Base-by-base conservation (phyloP, 306 rosid species). In the Cucurbita maxima region DNA sequence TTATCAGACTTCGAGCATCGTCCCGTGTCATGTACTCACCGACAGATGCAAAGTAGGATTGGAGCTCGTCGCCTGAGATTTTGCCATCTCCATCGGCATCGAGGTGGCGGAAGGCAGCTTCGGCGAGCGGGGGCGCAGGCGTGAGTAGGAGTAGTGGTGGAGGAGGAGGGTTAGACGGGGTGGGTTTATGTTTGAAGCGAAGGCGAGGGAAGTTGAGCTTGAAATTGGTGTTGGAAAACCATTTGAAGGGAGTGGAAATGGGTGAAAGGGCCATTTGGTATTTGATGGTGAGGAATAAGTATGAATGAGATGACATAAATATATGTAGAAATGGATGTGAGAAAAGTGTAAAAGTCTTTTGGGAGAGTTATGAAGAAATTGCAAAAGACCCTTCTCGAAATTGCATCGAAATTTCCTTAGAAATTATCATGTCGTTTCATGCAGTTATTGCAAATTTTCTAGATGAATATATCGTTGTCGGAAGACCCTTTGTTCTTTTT, bases 71-170 rank as follows among this genome's bases (percentile, higher is more conserved):
- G 67, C 86, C 0, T 0, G 90, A 86, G 52, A 86, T 84, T 61
- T 83, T 84, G 0, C 94, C 94, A 2, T 88, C 90, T 52, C 79
- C 80, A 75, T 88, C 77, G 4, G 64, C 34, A 25, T 87, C 89
- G 34, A 85, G 84, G 83, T 83, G 87, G 45, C 76, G 63, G 30
- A 86, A 86, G 47, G 87, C 85, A 0, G 12, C 41, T 11, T 71
- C 58, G 73, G n/a, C 36, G 11, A 66, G 19, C 2, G 55, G 72
- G 16, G 0, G 15, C 0, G 34, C 34, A 30, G 34, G 34, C 34
- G 34, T 30, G 34, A 30, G 34, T 3, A 30, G 34, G 34, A 30
- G 34, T 30, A 30, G 34, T 30, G 34, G 34, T 30, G 34, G 34
- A 30, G 52, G 6, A 12, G 45, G 25, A 37, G 70, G 50, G 3